These are phyloP conservation scores for Aspergillus quadricinctus DNA, from an alignment of 2,329 filamentous ascomycete genomes.

Conservation along the genomic window DNA sequence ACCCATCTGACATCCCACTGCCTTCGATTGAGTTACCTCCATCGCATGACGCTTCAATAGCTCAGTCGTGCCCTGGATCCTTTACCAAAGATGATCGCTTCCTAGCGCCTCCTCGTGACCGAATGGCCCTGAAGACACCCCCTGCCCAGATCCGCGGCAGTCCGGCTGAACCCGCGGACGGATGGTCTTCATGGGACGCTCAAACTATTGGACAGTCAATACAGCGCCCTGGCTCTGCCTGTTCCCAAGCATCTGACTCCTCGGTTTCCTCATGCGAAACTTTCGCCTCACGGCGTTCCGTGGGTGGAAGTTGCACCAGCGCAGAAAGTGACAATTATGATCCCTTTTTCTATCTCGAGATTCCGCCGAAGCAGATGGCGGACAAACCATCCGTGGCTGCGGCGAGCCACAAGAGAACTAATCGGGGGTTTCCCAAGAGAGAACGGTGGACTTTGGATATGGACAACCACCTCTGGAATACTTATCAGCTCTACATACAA, in stretches of 20 bases:
- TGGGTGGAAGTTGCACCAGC: slow-evolving; percentile 58
- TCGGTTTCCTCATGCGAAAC: slow-evolving; percentile 58
- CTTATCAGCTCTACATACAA: slow-evolving; percentile 61
- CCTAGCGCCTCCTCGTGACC: slow-evolving; percentile 36
- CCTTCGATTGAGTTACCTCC: slow-evolving; percentile 42
- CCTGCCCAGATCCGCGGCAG: slow-evolving; percentile 42
- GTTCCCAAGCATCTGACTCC: slow-evolving; percentile 58
- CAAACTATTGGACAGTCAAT: slow-evolving; percentile 41
- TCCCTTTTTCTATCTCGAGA: slow-evolving; percentile 48
- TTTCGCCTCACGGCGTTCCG: slow-evolving; percentile 52
- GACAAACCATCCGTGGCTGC: slow-evolving; percentile 31
- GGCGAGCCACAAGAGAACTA: slow-evolving; percentile 24
- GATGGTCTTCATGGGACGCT: slow-evolving; percentile 31
- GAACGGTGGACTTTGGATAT: slow-evolving; percentile 56
- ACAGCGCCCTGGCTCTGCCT: slow-evolving; percentile 53
- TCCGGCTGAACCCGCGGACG: slow-evolving; percentile 26
- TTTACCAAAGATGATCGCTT: slow-evolving; percentile 31
- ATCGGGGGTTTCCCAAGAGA: slow-evolving; percentile 22
- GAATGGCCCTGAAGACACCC: slow-evolving; percentile 40
- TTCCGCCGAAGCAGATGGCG: slow-evolving; percentile 33
- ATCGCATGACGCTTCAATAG: slow-evolving; percentile 23
- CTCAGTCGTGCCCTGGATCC: slow-evolving; percentile 18
- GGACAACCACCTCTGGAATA: slow-evolving; percentile 64
- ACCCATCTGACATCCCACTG: slow-evolving; percentile 36
- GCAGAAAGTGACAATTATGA: slow-evolving; percentile 56